Conservation (phyloP, 495 filamentous ascomycete genomes). For the Pseudoneurospora amorphoporcata region DNA sequence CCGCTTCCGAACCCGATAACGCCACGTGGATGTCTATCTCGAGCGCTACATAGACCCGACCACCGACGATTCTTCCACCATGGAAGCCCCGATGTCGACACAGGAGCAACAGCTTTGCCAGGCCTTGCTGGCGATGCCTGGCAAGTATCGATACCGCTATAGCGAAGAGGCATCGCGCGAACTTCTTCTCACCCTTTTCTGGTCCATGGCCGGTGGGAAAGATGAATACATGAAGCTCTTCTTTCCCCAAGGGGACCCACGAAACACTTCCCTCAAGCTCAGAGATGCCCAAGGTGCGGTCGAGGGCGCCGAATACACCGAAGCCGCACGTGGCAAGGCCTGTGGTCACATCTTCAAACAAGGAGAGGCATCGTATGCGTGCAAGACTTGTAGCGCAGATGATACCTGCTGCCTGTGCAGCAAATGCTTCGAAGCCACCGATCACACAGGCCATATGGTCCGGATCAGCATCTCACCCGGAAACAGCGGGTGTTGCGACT, state of each 20-base stretch:
- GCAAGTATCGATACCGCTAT: conserved; percentile 60
- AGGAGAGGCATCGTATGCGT: conserved; percentile 87
- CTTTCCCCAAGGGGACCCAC: conserved; percentile 57
- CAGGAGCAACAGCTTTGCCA: conserved; percentile 73
- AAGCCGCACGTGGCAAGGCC: conserved; percentile 82
- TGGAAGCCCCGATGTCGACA: conserved; percentile 47
- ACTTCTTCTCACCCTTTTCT: conserved; percentile 71
- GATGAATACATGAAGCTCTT: conserved; percentile 61
- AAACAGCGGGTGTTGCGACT: conserved; percentile 94
- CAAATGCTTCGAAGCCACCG: conserved; percentile 88
- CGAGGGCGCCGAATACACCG: conserved; percentile 91
- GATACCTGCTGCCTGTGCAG: conserved; percentile 81
- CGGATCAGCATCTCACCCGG: conserved; percentile 75
- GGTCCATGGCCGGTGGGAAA: conserved; percentile 65
- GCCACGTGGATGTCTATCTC: background rate
- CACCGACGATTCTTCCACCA: conserved; percentile 10
- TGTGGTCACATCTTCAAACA: conserved; percentile 94
- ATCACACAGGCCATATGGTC: conserved; percentile 89
- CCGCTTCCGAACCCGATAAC: background rate
- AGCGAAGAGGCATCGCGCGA: conserved; percentile 53
- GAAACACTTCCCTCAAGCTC: conserved; percentile 49
- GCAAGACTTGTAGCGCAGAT: conserved; percentile 82
- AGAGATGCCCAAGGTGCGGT: conserved; percentile 79
- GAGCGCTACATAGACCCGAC: background rate
- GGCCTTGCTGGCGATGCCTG: conserved; percentile 61